A percentile compares a stretch with the other conserved stretches of the same genome.
Conservation (phyloP, 202 grass and related monocot genomes). For the Setaria italica region DNA sequence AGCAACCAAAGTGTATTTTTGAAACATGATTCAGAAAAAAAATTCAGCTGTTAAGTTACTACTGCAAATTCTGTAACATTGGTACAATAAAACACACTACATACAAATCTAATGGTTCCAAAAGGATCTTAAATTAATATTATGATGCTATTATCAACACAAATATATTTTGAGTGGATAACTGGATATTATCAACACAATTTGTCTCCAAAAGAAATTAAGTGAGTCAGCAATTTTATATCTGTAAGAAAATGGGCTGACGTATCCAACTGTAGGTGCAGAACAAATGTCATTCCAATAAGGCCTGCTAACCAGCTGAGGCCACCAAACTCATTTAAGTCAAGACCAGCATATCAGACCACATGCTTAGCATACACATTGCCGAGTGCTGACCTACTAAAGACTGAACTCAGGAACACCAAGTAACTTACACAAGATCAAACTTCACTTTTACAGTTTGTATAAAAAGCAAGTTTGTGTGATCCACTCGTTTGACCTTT, state of each 20-base stretch:
- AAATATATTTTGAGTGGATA: background rate
- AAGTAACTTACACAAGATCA: constrained; percentile 7
- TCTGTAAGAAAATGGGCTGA: constrained; percentile 17
- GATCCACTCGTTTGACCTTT: constrained; percentile 17
- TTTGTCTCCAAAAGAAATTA: constrained; percentile 20
- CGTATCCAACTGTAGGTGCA: background rate
- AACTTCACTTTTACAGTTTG: background rate
- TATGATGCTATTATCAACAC: constrained; percentile 16
- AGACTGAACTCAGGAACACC: background rate
- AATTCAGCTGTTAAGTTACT: constrained; percentile 2
- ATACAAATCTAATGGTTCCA: background rate
- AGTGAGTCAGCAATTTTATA: background rate
- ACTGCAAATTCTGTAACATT: background rate
- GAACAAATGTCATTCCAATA: background rate
- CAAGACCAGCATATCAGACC: constrained; percentile 11
- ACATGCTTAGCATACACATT: background rate
- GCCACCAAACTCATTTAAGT: constrained; percentile 13
- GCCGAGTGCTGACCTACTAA: background rate
- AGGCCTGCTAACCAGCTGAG: background rate
- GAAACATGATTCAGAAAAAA: constrained; percentile 26
- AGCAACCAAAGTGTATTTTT: constrained; percentile 42
- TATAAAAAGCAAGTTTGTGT: constrained; percentile 25
- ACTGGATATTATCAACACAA: constrained; percentile 22
- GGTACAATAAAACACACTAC: background rate
- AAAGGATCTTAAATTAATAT: constrained; percentile 28